Base-by-base conservation (phyloP, 345 rosid species). In the Alliaria petiolata region DNA sequence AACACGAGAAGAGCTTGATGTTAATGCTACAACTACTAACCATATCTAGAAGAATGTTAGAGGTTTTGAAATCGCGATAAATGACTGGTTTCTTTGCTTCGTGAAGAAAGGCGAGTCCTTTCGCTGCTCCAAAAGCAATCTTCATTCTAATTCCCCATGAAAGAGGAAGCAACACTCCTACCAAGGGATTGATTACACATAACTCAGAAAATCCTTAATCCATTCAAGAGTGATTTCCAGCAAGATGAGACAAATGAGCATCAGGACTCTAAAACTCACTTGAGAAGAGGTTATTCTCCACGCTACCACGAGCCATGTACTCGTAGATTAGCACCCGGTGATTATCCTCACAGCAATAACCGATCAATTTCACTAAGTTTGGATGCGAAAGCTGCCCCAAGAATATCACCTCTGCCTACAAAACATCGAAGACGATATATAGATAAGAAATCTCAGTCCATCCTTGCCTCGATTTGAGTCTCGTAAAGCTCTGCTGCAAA, bases 361-460 rank as follows among this genome's bases (percentile, higher is more conserved):
- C 98, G 14, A 91, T 81, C 81, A 93, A 54, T 78, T 91, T 93
- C 80, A 93, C 98, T 76, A 93, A 77, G 80, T 93, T 89, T 14
- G 97, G 97, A 83, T 91, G 96, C 8, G 98, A 91, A 71, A 93
- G 96, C 80, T 91, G 96, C 65, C 98, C 98, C 78, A 93, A 65
- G 78, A 91, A 93, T 83, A 93, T 87, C 78, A 93, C 98, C 67
- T 93, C 98, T 70, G 98, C 97, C 98, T 93, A 78, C 62, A 75
- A 52, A 67, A 62, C 60, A 72, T 46, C 45, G 38, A 67, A 28
- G 20, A 49, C 54, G 35, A 67, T n/a, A n/a, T n/a, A n/a, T 3
- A 59, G 6, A 59, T 30, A 49, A 51, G 8, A 57, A n/a, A n/a
- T 52, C 26, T 54, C 40, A 46, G 26, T 2, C 28, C 34, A 40